Evolutionary conservation across 177 flowering plant species (phyloP).

Genomic region (Vitis hybrid): DNA sequence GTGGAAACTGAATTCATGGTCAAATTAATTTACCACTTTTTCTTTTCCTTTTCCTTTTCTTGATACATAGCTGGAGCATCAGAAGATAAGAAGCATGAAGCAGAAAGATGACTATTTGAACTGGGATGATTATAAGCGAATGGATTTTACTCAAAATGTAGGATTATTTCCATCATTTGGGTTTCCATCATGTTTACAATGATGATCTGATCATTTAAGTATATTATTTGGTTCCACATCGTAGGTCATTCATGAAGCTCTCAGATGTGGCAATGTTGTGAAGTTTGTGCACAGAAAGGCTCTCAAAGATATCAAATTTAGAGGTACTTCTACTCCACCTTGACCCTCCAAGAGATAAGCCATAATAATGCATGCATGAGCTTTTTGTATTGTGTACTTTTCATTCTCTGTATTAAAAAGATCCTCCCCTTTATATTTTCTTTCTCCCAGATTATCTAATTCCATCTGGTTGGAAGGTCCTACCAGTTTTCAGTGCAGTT

Average conservation of each 20-base stretch:
- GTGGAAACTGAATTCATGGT: too few species aligned
- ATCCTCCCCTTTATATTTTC: constrained; percentile 1
- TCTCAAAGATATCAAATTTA: constrained; percentile 60
- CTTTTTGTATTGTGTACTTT: neutral
- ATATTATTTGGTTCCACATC: constrained; percentile 2
- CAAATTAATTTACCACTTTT: neutral
- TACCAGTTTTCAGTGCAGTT: constrained; percentile 62
- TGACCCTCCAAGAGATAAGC: neutral
- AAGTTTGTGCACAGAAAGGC: constrained; percentile 76
- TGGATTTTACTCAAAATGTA: constrained; percentile 71
- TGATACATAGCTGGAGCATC: constrained; percentile 46
- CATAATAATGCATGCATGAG: constrained; percentile 28
- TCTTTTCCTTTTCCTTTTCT: neutral
- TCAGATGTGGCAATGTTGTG: constrained; percentile 67
- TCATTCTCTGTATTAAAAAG: too few species aligned
- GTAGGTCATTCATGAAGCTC: constrained; percentile 67
- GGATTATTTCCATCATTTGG: neutral
- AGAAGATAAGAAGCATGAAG: constrained; percentile 42
- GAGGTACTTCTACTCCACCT: constrained; percentile 32
- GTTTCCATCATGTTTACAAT: constrained; percentile 11
- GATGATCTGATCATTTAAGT: constrained; percentile 10
- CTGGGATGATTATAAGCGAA: constrained; percentile 66
- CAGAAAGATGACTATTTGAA: constrained; percentile 41
- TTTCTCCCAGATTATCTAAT: constrained; percentile 43
- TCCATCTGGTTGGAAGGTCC: constrained; percentile 74